These are phyloP conservation scores for Penicillium cosmopolitanum DNA, from an alignment of 495 filamentous ascomycete genomes.

Conservation along the genomic window DNA sequence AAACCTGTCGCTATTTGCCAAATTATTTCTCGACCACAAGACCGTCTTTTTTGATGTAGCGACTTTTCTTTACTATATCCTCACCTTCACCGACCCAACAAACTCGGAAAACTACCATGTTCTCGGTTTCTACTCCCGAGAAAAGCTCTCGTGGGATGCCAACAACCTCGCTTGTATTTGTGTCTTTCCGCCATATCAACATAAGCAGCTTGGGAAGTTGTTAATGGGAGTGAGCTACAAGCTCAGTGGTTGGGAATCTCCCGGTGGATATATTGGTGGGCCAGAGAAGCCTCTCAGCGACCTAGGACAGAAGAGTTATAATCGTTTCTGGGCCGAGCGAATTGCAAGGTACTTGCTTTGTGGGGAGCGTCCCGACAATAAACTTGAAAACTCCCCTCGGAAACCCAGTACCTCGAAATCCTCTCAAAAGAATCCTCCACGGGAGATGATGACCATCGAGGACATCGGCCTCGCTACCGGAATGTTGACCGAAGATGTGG, in stretches of 20 bases:
- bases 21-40: slow-evolving; percentile 97
- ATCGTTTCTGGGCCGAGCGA: slow-evolving; percentile 80
- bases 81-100: slow-evolving; percentile 55
- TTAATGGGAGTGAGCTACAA: slow-evolving; percentile 95
- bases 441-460: slow-evolving; percentile 53
- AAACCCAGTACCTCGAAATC: slow-evolving; percentile 35
- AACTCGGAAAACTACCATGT: slow-evolving; percentile 53
- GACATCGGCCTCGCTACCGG: slow-evolving; percentile 69
- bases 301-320: slow-evolving; percentile 77
- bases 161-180: slow-evolving; percentile 98
- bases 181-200: slow-evolving; percentile 94
- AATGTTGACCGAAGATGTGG: slow-evolving; percentile 80
- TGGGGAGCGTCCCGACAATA: slow-evolving; percentile 27
- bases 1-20: slow-evolving; percentile 95
- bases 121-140: slow-evolving; percentile 96
- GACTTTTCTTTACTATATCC: slow-evolving; percentile 93
- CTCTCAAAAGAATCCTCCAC: slow-evolving; percentile 38
- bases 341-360: slow-evolving; percentile 68
- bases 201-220: slow-evolving; percentile 82
- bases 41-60: slow-evolving; percentile 97
- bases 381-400: slow-evolving; percentile 29
- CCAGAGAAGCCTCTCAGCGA: slow-evolving; percentile 93
- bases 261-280: slow-evolving; percentile 73
- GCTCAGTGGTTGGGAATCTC: slow-evolving; percentile 75
- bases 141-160: slow-evolving; percentile 98